Conservation (phyloP, 768 basidiomycete species). For the Lyophyllum semitale region DNA sequence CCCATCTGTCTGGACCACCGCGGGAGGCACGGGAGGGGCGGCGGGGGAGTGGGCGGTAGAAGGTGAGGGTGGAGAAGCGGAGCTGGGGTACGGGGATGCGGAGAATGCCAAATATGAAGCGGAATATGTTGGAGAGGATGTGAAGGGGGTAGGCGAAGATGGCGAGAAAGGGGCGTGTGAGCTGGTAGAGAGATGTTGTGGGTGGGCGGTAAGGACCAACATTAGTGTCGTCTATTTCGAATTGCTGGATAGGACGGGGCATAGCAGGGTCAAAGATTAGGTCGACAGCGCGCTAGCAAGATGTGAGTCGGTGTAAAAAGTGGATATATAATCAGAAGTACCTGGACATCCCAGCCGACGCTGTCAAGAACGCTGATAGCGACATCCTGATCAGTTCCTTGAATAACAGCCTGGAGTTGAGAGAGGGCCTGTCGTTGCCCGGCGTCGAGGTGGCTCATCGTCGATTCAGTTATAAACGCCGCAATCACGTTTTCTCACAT, state of each 20-base stretch:
- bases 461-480: neutral
- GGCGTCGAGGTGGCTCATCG: constrained; percentile 21
- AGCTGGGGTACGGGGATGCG: constrained; percentile 68
- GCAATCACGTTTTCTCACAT: neutral
- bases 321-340: constrained; percentile 19
- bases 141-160: constrained; percentile 62
- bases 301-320: neutral
- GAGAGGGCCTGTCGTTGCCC: constrained; percentile 30
- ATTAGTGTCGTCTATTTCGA: constrained; percentile 56
- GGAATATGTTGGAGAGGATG: constrained; percentile 58
- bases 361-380: constrained; percentile 60
- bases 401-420: constrained; percentile 60
- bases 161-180: constrained; percentile 40
- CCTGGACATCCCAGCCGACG: constrained; percentile 75
- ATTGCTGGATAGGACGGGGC: constrained; percentile 31
- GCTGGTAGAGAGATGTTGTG: constrained; percentile 19
- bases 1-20: constrained; percentile 71
- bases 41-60: constrained; percentile 41
- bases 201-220: constrained; percentile 17
- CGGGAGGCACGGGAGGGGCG: constrained; percentile 35
- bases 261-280: constrained; percentile 48
- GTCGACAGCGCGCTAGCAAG: constrained; percentile 56
- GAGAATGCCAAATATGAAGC: constrained; percentile 66
- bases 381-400: constrained; percentile 61
- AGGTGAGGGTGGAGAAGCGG: constrained; percentile 48